Conservation (phyloP, 2,329 filamentous ascomycete genomes). For the Colletotrichum tropicale region DNA sequence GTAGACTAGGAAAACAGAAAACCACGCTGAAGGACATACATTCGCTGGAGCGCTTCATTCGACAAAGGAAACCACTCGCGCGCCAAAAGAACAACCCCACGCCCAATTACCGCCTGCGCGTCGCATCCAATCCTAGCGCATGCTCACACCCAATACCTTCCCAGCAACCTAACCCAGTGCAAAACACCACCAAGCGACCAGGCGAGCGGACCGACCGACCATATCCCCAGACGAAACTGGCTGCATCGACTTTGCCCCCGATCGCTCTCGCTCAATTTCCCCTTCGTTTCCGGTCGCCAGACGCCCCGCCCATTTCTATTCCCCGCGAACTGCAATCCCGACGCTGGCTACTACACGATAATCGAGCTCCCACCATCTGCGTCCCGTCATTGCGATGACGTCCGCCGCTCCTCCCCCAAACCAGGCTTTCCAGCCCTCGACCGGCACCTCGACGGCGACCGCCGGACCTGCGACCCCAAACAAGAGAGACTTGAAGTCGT, state of each 20-base stretch:
- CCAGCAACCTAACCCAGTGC: slow-evolving; percentile 17
- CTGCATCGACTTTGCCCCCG: neutral
- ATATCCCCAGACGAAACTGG: neutral
- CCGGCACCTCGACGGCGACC: slow-evolving; percentile 2
- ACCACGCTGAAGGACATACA: neutral
- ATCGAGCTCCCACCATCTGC: slow-evolving; percentile 20
- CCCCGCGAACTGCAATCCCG: neutral
- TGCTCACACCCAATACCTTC: slow-evolving; percentile 16
- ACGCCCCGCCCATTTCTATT: neutral
- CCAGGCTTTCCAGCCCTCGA: slow-evolving; percentile 19
- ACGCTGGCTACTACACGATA: slow-evolving; percentile 13
- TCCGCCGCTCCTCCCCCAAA: slow-evolving; percentile 27
- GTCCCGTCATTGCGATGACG: slow-evolving; percentile 33
- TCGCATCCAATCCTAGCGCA: slow-evolving; percentile 19
- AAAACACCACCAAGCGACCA: slow-evolving; percentile 19
- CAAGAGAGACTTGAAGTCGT: slow-evolving; percentile 88
- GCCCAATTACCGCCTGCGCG: slow-evolving; percentile 18
- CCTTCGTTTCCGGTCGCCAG: neutral
- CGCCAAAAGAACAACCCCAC: slow-evolving; percentile 9
- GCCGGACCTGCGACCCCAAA: slow-evolving; percentile 70
- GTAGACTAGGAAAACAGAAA: neutral
- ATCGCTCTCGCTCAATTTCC: neutral
- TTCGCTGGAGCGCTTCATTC: neutral
- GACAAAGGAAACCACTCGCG: slow-evolving; percentile 16
- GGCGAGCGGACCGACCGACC: slow-evolving; percentile 10